These are phyloP conservation scores for Globisporangium canariense DNA, from an alignment of 352 stramenopile species.

Conservation along the genomic window DNA sequence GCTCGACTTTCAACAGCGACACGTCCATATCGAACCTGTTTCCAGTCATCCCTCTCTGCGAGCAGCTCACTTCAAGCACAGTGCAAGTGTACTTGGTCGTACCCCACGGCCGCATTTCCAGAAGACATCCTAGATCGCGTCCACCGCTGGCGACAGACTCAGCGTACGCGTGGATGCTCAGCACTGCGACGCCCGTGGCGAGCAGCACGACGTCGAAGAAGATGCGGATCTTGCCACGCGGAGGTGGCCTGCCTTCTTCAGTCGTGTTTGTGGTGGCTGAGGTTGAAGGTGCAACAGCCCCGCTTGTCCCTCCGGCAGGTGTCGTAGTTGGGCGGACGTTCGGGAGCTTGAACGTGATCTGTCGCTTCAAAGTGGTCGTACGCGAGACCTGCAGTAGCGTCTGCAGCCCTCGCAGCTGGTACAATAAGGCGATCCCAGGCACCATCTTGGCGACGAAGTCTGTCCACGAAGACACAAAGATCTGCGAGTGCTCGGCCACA, in stretches of 20 bases:
- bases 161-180: constrained; percentile 5
- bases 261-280: background rate
- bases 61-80: constrained; percentile 16
- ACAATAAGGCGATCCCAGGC: constrained; percentile 12
- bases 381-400: constrained; percentile 12
- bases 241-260: background rate
- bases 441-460: constrained; percentile 18
- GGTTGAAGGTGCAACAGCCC: background rate
- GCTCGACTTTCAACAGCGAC: background rate
- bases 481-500: constrained; percentile 7
- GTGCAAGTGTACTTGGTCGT: constrained; percentile 1
- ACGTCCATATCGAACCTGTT: background rate
- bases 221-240: constrained; percentile 10
- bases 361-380: background rate
- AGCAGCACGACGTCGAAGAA: constrained; percentile 8
- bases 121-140: constrained; percentile 2
- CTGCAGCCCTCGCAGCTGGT: constrained; percentile 11
- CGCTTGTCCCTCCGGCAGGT: background rate
- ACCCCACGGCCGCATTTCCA: constrained; percentile 11
- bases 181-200: constrained; percentile 4
- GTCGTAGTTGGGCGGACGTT: background rate
- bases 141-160: background rate
- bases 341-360: constrained; percentile 13
- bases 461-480: constrained; percentile 17
- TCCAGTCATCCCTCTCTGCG: background rate